These are phyloP conservation scores for Westerdykella sp. DNA, from an alignment of 2,329 filamentous ascomycete species.

Conservation along the genomic window DNA sequence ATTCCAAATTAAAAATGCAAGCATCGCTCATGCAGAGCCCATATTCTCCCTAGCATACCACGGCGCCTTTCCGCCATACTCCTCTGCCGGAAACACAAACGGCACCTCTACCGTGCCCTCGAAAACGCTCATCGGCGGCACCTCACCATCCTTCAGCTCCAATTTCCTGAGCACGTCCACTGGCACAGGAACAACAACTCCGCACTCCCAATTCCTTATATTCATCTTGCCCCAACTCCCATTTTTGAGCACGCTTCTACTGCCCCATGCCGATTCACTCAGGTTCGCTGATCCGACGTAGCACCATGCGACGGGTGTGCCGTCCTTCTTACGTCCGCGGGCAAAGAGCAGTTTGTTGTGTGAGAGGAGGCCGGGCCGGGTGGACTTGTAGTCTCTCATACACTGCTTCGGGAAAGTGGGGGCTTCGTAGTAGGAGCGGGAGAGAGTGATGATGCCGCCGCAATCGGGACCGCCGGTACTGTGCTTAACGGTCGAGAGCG, in stretches of 20 bases:
- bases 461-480: slow-evolving; percentile 56
- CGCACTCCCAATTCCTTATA: slow-evolving; percentile 93
- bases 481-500: slow-evolving; percentile 42
- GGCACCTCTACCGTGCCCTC: slow-evolving; percentile 55
- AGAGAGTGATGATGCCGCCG: slow-evolving; percentile 79
- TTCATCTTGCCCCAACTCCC: slow-evolving; percentile 68
- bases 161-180: slow-evolving; percentile 11
- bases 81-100: slow-evolving; percentile 54
- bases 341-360: slow-evolving; percentile 67
- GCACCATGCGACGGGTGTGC: slow-evolving; percentile 56
- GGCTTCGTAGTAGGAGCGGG: slow-evolving; percentile 64
- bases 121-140: slow-evolving; percentile 47
- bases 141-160: slow-evolving; percentile 6
- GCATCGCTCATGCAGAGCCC: too few species aligned
- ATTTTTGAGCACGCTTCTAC: slow-evolving; percentile 61
- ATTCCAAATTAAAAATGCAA: too few species aligned
- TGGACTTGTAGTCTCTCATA: slow-evolving; percentile 70
- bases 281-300: slow-evolving; percentile 90
- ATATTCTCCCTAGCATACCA: slow-evolving; percentile 38
- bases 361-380: slow-evolving; percentile 66
- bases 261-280: slow-evolving; percentile 91
- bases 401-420: slow-evolving; percentile 63
- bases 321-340: slow-evolving; percentile 25
- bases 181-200: slow-evolving; percentile 65
- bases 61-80: slow-evolving; percentile 42